Base-by-base conservation (phyloP, 805 yeast species). In the Metschnikowia proteae region DNA sequence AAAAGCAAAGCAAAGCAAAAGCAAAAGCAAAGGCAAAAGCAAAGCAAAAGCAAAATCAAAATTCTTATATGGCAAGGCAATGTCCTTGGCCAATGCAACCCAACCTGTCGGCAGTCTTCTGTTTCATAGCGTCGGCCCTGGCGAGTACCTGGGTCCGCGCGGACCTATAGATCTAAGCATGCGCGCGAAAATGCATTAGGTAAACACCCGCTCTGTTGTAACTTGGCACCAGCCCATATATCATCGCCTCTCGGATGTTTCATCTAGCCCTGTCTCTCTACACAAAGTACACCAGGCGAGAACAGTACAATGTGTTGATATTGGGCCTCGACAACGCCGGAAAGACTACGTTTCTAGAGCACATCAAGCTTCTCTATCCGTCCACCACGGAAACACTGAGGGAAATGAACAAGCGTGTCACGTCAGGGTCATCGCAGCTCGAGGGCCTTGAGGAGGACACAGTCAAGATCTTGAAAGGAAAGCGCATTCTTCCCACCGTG, bases 301-400 rank as follows among this genome's bases (percentile, higher is more conserved):
- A 73, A 50, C 78, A 73, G 60, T 73, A 73, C 56, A 73, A 72
- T 49, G 60, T 73, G 39, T 75, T 92, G 42, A 87, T 92, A 33
- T 73, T 92, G 23, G 99, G 99, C 17, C 77, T 92, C 28, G 97
- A 92, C 66, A 91, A 92, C 71, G 96, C 98, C 0, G 99, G 99
- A 1, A 92, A 92, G 64, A 94, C 98, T 10, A 65, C 71, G 8
- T 68, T 68, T 48, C 54, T 70, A 39, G 75, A 71, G 56, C 74
- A 69, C 54, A 49, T 71, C 39, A 71, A 72, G 59, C 63, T 73
- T 28, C 60, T 72, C 23, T 70, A 67, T 48, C 63, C 70, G 8
- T 47, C 63, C 25, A 61, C 67, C n/a, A 57, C 52, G 29, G 63
- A 63, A 39, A 42, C 55, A 42, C 55, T 40, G 49, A 53, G 47